Percentiles rank a stretch among this genome's conserved stretches.
Conservation (phyloP, 1,284 basidiomycete species). For the Ceratobasidium sp. region DNA sequence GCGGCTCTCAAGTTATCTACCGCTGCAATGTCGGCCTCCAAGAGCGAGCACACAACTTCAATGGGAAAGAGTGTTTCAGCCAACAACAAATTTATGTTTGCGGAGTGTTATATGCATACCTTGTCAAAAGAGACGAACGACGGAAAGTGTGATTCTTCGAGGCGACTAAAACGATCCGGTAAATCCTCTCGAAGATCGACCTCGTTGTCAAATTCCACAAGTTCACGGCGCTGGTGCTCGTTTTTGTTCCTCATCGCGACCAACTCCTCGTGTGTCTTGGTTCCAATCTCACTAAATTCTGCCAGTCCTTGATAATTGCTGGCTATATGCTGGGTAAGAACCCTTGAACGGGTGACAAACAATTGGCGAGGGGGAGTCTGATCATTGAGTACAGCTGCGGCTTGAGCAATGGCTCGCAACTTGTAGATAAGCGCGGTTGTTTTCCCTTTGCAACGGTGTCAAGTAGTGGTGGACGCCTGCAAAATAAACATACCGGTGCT, state of each 20-base stretch:
- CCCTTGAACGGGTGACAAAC: slow-evolving; percentile 34
- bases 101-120: slow-evolving; percentile 54
- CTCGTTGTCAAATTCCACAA: slow-evolving; percentile 35
- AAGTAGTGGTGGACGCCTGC: neutral
- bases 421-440: slow-evolving; percentile 33
- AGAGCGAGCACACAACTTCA: slow-evolving; percentile 47
- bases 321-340: slow-evolving; percentile 33
- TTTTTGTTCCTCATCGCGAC: slow-evolving; percentile 19
- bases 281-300: slow-evolving; percentile 28
- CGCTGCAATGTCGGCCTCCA: slow-evolving; percentile 53
- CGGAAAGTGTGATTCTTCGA: slow-evolving; percentile 72
- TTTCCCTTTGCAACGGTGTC: slow-evolving; percentile 11
- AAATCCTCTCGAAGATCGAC: slow-evolving; percentile 51
- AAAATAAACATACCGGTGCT: slow-evolving; percentile 11
- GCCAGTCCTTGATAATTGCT: slow-evolving; percentile 19
- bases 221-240: slow-evolving; percentile 25
- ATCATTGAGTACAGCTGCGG: neutral
- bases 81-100: neutral
- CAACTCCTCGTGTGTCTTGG: slow-evolving; percentile 19
- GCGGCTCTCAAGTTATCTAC: slow-evolving; percentile 30
- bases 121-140: slow-evolving; percentile 74
- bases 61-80: neutral
- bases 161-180: slow-evolving; percentile 66
- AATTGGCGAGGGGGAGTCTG: slow-evolving; percentile 48
- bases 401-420: slow-evolving; percentile 29